A percentile compares a stretch with the other conserved stretches of the same genome.
Evolutionary conservation across 2,329 filamentous ascomycete species (phyloP).

Genomic region (Botrytis hyacinthi): DNA sequence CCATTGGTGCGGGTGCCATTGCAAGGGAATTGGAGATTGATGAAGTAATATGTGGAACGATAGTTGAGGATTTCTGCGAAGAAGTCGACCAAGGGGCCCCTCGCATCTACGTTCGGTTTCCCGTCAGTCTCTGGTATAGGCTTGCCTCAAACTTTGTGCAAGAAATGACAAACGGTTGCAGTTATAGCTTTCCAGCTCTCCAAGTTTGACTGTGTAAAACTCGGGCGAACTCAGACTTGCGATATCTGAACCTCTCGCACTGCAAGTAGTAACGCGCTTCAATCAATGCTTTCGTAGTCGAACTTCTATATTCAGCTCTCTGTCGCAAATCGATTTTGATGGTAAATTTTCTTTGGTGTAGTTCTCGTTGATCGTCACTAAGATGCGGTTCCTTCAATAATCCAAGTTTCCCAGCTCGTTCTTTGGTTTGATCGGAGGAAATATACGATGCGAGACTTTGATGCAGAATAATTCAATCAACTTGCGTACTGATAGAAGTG

Average conservation of each 20-base stretch:
- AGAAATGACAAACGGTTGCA: conserved; percentile 7
- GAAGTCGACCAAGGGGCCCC: neutral
- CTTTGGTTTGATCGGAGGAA: neutral
- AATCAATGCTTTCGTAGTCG: neutral
- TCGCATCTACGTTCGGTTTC: neutral
- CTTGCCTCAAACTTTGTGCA: neutral
- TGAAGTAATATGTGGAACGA: neutral
- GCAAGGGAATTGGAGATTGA: neutral
- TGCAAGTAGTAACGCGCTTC: conserved; percentile 2
- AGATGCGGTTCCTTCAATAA: neutral
- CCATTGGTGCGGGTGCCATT: conserved; percentile 26
- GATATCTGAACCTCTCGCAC: neutral
- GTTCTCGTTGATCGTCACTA: neutral
- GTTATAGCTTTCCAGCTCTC: conserved; percentile 7
- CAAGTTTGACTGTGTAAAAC: neutral
- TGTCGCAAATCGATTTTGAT: conserved; percentile 7
- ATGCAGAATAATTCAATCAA: neutral
- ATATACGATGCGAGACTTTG: neutral
- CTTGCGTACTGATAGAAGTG: neutral
- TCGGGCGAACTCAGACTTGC: neutral
- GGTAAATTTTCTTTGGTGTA: neutral
- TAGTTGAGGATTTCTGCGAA: neutral
- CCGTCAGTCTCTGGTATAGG: neutral
- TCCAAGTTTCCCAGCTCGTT: neutral
- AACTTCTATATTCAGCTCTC: neutral